Percentiles rank a stretch among this genome's conserved stretches.
Evolutionary conservation across 306 rosid genomes (phyloP).

Genomic region (Cucurbita argyrosperma): DNA sequence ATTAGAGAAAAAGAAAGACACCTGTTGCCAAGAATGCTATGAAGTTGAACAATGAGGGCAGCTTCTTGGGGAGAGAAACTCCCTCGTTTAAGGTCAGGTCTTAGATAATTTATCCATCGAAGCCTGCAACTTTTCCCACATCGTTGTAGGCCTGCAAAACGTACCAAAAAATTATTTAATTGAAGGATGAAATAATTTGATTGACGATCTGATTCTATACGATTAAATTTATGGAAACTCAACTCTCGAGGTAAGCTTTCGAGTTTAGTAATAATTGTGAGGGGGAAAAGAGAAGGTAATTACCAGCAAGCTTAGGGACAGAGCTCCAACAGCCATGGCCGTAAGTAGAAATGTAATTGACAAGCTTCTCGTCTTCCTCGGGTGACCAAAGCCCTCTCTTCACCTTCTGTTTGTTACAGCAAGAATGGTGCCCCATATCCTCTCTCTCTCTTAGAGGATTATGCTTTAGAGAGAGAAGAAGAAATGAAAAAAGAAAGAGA

Average conservation of each 20-base stretch:
- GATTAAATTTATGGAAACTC: too few species aligned
- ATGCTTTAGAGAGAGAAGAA: too few species aligned
- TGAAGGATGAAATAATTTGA: not conserved
- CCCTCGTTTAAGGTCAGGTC: constrained; percentile 95
- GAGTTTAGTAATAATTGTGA: not conserved
- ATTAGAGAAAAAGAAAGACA: not conserved
- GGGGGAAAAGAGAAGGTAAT: not conserved
- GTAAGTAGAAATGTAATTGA: constrained; percentile 68
- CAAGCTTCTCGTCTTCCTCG: constrained; percentile 93
- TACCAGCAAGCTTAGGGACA: constrained; percentile 87
- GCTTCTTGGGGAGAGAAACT: constrained; percentile 94
- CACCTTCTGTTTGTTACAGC: constrained; percentile 96
- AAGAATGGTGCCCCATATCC: constrained; percentile 81
- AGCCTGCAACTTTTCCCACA: constrained; percentile 95
- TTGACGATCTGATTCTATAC: not conserved
- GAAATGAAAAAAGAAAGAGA: constrained; percentile 7
- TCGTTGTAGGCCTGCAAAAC: constrained; percentile 49
- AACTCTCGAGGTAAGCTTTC: too few species aligned
- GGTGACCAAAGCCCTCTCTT: constrained; percentile 99
- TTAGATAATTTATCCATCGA: constrained; percentile 90
- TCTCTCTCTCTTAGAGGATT: not conserved
- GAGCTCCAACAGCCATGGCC: constrained; percentile 99
- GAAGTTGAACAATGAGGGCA: too few species aligned
- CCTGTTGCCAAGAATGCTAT: too few species aligned
- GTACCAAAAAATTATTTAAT: not conserved